Percentiles rank a stretch among this genome's conserved stretches.
phyloP scores from a whole-genome alignment of 2,329 filamentous ascomycete genomes.

The Fusarium ramigenum region DNA sequence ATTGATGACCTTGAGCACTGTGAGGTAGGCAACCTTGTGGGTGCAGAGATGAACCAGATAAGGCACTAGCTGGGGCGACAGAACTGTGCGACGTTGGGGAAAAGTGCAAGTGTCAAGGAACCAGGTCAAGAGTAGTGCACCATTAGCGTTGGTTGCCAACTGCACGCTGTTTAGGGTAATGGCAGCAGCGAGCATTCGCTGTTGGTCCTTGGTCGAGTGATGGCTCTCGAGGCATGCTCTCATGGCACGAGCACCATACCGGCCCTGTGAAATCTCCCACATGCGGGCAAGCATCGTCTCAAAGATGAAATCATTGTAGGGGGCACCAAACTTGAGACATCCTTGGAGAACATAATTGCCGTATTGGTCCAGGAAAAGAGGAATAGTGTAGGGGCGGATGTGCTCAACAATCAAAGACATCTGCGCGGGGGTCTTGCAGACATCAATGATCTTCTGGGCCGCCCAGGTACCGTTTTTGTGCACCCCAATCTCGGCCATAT shows the following conservation, averaged over 20 bases:
- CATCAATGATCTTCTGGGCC: slow-evolving; percentile 98
- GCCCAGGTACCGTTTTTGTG: slow-evolving; percentile 99
- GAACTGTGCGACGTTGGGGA: slow-evolving; percentile 86
- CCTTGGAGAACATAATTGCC: slow-evolving; percentile 99
- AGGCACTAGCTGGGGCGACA: slow-evolving; percentile 90
- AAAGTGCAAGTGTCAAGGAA: slow-evolving; percentile 98
- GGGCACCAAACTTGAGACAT: slow-evolving; percentile 88
- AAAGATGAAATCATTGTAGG: slow-evolving; percentile 96
- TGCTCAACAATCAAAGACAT: slow-evolving; percentile 86
- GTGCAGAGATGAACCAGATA: slow-evolving; percentile 96
- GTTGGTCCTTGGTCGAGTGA: slow-evolving; percentile 93
- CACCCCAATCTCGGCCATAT: slow-evolving; percentile 94
- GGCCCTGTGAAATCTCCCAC: slow-evolving; percentile 92
- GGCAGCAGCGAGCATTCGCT: slow-evolving; percentile 90
- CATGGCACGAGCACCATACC: slow-evolving; percentile 96
- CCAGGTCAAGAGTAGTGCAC: slow-evolving; percentile 93
- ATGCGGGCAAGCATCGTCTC: slow-evolving; percentile 94
- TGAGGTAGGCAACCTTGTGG: slow-evolving; percentile 97
- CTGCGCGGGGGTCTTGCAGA: slow-evolving; percentile 85
- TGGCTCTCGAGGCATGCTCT: slow-evolving; percentile 96
- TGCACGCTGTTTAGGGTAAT: slow-evolving; percentile 98
- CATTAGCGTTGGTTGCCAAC: slow-evolving; percentile 94
- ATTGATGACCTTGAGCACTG: slow-evolving; percentile 97
- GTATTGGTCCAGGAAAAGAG: slow-evolving; percentile 95
- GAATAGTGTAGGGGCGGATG: slow-evolving; percentile 85